Base-by-base conservation (phyloP, 1,284 basidiomycete genomes). In the Apiotrichum brassicae region DNA sequence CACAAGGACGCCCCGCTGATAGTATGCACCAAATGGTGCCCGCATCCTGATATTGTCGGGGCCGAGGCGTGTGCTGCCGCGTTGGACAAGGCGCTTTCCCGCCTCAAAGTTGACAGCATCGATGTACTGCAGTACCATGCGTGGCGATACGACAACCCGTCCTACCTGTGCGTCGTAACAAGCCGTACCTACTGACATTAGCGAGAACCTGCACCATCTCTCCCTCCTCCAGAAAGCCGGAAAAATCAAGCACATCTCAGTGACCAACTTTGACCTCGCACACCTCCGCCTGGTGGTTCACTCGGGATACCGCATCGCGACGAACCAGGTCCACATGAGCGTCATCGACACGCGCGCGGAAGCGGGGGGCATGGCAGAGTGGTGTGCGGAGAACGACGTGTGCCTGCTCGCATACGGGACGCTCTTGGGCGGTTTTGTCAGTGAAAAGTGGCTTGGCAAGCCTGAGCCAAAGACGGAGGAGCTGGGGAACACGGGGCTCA, bases 321-420 rank as follows among this genome's bases (percentile, higher is more conserved):
- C 48, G 4, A 59, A 59, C 42, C 57, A 55, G 26, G 59, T 61
- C 12, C 49, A 48, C 14, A 37, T 55, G 35, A 57, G 54, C 28
- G 52, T 61, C 19, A 38, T 61, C 11, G 59, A 61, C 49, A 48
- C 50, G 6, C 51, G 59, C 5, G 49, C 45, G 24, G 48, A 55
- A 22, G 19, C n/a, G n/a, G 36, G 43, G 7, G 57, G 55, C 8
- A 44, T 61, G 44, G 39, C 39, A 14, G 46, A 38, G 23, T 54
- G 49, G 53, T 54, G 52, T 12, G 30, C 16, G 2, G 39, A 34
- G 32, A 35, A 59, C 18, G 50, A 34, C 23, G 43, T 57, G 20
- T 50, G 34, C 3, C 36, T 61, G 11, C 48, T 61, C 24, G 57
- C 52, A 13, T 57, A 59, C 33, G 59, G 50, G 1, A 43, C 48